Percentiles rank a stretch among this genome's conserved stretches.
phyloP scores from a whole-genome alignment of 345 rosid genomes.

The Eucalyptus victrix region DNA sequence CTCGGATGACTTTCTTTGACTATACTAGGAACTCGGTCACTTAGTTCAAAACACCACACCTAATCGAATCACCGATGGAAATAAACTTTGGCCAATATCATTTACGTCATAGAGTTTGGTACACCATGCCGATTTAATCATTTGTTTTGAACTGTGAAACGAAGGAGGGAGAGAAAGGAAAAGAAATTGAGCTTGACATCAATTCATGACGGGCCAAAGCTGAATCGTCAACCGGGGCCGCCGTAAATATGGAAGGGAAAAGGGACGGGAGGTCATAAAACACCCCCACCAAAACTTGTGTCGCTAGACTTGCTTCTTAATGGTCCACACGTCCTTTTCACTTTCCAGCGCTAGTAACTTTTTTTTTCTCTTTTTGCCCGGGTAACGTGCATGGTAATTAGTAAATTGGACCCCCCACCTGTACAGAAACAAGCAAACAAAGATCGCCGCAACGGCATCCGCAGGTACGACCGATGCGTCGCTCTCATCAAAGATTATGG shows the following conservation, averaged over 20 bases:
- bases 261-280: neutral
- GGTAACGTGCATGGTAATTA: neutral
- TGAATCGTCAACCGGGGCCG: neutral
- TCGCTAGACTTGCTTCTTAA: neutral
- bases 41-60: neutral
- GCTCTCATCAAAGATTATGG: neutral
- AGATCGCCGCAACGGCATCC: neutral
- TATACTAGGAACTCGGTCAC: neutral
- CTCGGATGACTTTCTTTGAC: neutral
- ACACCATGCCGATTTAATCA: neutral
- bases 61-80: neutral
- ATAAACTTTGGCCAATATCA: neutral
- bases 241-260: neutral
- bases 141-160: neutral
- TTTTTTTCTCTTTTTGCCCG: neutral
- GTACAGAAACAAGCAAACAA: neutral
- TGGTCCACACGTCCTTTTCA: neutral
- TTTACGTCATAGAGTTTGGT: neutral
- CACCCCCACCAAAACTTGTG: neutral
- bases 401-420: neutral
- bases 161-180: neutral
- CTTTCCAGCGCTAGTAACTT: neutral
- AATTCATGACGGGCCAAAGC: neutral
- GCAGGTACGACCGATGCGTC: neutral
- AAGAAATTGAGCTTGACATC: neutral